Conservation (phyloP, 805 yeast species). For the Ogataea methanolica region DNA sequence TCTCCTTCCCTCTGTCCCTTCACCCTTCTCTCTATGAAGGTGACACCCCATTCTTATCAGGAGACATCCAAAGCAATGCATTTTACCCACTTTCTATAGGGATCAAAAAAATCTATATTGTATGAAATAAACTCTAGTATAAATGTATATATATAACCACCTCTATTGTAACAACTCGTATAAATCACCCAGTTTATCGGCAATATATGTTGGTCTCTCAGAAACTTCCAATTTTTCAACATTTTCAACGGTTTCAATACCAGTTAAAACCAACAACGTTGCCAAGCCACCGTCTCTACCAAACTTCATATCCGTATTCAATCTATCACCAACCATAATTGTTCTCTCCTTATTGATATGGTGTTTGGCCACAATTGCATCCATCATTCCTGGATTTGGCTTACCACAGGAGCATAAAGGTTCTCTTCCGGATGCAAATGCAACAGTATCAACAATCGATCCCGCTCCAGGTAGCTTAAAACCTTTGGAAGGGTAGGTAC, state of each 20-base stretch:
- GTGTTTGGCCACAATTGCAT: slow-evolving; percentile 70
- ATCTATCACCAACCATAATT: slow-evolving; percentile 92
- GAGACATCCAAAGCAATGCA: too few species aligned
- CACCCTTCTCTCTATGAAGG: too few species aligned
- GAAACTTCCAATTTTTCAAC: slow-evolving; percentile 38
- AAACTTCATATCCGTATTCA: slow-evolving; percentile 92
- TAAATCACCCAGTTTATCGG: slow-evolving; percentile 72
- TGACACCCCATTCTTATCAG: too few species aligned
- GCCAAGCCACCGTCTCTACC: slow-evolving; percentile 85
- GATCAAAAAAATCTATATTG: background rate
- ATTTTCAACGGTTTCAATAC: slow-evolving; percentile 75
- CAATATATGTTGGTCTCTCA: slow-evolving; percentile 61
- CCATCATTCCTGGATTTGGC: slow-evolving; percentile 87
- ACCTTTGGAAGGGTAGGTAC: slow-evolving; percentile 90
- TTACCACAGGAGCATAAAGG: slow-evolving; percentile 88
- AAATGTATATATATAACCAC: background rate
- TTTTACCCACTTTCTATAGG: too few species aligned
- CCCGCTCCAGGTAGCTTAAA: slow-evolving; percentile 93
- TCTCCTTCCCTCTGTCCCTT: too few species aligned
- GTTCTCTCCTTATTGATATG: slow-evolving; percentile 54
- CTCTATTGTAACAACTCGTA: slow-evolving; percentile 40
- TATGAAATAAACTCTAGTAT: background rate
- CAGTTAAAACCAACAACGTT: slow-evolving; percentile 84
- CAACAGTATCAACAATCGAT: slow-evolving; percentile 73
- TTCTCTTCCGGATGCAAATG: slow-evolving; percentile 69